These are phyloP conservation scores for Nakazawaea wickerhamii DNA, from an alignment of 805 yeast genomes.

Conservation along the genomic window DNA sequence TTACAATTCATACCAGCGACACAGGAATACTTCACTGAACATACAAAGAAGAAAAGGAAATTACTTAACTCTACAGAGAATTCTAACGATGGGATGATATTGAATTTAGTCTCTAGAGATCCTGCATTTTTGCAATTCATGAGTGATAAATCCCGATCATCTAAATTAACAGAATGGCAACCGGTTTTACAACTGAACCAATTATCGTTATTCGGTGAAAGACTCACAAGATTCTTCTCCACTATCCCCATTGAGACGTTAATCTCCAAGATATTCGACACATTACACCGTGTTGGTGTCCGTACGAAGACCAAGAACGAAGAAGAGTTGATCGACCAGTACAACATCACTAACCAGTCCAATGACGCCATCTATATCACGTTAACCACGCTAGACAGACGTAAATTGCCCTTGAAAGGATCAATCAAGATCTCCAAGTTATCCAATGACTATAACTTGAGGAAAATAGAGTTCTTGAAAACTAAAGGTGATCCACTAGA, in stretches of 20 bases:
- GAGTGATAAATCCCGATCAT: slow-evolving; percentile 16
- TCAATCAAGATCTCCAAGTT: slow-evolving; percentile 36
- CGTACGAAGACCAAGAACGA: slow-evolving; percentile 15
- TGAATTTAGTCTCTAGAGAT: slow-evolving; percentile 38
- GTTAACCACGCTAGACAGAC: slow-evolving; percentile 33
- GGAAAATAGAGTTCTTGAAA: slow-evolving; percentile 50
- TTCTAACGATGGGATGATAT: slow-evolving; percentile 28
- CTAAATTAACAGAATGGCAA: slow-evolving; percentile 18
- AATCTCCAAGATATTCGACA: slow-evolving; percentile 33
- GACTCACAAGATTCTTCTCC: slow-evolving; percentile 50
- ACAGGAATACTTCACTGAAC: slow-evolving; percentile 36
- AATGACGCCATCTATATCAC: slow-evolving; percentile 21
- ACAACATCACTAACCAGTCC: slow-evolving; percentile 19
- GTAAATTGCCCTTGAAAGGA: slow-evolving; percentile 41
- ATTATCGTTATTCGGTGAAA: slow-evolving; percentile 31
- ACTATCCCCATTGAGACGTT: slow-evolving; percentile 37
- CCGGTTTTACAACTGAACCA: slow-evolving; percentile 16
- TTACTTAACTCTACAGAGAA: slow-evolving; percentile 20
- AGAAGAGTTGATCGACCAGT: slow-evolving; percentile 13
- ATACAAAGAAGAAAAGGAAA: slow-evolving; percentile 26
- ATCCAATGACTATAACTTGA: slow-evolving; percentile 32
- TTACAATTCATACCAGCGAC: slow-evolving; percentile 29
- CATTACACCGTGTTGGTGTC: slow-evolving; percentile 39
- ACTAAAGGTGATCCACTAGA: slow-evolving; percentile 65
- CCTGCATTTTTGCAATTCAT: slow-evolving; percentile 47